These are phyloP conservation scores for Pelargonium fulgidum DNA, from an alignment of 441 rosid genomes.

Conservation along the genomic window DNA sequence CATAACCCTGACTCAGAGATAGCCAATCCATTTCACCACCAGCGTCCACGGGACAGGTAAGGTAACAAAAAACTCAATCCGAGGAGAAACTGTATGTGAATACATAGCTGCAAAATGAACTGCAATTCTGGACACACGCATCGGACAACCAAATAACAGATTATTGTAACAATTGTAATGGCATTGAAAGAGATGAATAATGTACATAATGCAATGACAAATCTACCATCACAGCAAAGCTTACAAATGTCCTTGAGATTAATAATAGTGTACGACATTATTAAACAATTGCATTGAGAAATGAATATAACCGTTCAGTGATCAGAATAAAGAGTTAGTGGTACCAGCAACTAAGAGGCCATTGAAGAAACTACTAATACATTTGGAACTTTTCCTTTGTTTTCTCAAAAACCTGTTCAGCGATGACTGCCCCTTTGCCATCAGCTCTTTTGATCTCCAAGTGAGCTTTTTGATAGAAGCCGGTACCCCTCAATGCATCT, in stretches of 20 bases:
- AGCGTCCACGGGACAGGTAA: no score
- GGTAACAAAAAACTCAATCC: no score
- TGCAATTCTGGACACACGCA: no score
- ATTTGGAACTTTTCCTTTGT: constrained; percentile 63
- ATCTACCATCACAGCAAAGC: no score
- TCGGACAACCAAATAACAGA: no score
- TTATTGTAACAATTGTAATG: no score
- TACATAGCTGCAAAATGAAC: no score
- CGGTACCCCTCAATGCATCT: constrained; percentile 20
- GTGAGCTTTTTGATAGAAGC: constrained; percentile 18
- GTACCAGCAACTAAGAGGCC: neutral
- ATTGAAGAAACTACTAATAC: constrained; percentile 34
- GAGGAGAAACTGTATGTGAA: no score
- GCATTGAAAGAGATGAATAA: no score
- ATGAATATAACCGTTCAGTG: constrained; percentile 8
- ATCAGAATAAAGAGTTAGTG: neutral
- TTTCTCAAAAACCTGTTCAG: constrained; percentile 77
- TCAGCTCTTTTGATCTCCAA: constrained; percentile 57
- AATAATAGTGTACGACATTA: neutral
- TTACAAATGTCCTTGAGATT: neutral
- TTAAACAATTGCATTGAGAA: constrained; percentile 13
- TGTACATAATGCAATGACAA: no score
- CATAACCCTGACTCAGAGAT: no score
- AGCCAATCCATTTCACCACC: no score
- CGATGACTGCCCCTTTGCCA: constrained; percentile 60